These are phyloP conservation scores for Microsporum canis DNA, from an alignment of 2,329 filamentous ascomycete species.

Conservation along the genomic window DNA sequence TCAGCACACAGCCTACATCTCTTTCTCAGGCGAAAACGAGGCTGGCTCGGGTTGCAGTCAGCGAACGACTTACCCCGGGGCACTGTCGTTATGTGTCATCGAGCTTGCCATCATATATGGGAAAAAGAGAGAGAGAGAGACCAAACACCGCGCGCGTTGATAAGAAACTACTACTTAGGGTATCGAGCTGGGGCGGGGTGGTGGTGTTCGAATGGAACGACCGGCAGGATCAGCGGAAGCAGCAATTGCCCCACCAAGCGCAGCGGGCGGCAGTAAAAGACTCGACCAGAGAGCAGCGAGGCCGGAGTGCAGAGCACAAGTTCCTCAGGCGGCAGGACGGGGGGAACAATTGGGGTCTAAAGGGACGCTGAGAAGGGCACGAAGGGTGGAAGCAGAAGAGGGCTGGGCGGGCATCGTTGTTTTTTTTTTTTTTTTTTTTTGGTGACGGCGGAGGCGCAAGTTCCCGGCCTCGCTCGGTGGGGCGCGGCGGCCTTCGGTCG, in stretches of 20 bases:
- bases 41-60: background rate
- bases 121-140: too few species aligned
- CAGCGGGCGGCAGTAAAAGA: background rate
- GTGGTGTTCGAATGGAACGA: background rate
- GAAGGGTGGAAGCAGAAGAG: background rate
- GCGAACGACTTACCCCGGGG: background rate
- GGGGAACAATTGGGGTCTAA: background rate
- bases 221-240: background rate
- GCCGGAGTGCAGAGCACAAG: background rate
- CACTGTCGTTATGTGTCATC: background rate
- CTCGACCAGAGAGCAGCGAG: background rate
- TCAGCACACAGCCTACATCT: background rate
- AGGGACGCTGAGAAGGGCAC: background rate
- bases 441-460: too few species aligned
- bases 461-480: too few species aligned
- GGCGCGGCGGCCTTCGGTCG: too few species aligned
- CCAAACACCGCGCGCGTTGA: too few species aligned
- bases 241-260: conserved; percentile 3
- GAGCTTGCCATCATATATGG: background rate
- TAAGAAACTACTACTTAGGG: too few species aligned
- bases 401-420: too few species aligned
- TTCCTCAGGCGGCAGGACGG: background rate
- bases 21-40: background rate
- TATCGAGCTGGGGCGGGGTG: background rate
- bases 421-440: too few species aligned